phyloP scores from a whole-genome alignment of 2,329 filamentous ascomycete species.

The Penicillium sp. region DNA sequence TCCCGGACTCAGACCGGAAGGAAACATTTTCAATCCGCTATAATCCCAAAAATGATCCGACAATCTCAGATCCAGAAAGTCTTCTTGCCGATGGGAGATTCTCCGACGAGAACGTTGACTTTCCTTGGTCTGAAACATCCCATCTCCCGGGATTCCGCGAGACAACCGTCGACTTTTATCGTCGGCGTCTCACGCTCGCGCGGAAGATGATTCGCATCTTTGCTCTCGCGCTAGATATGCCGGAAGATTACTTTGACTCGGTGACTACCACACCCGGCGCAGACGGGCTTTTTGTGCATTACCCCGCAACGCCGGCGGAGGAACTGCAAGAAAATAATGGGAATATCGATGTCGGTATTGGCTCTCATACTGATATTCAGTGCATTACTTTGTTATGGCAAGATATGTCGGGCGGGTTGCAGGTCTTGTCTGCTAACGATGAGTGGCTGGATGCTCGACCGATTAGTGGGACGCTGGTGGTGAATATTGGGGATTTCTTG shows the following conservation, averaged over 20 bases:
- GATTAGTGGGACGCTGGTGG: conserved; percentile 51
- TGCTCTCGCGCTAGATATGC: conserved; percentile 56
- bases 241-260: conserved; percentile 58
- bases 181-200: conserved; percentile 47
- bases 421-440: conserved; percentile 45
- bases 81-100: conserved; percentile 48
- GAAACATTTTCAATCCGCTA: conserved; percentile 58
- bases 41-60: conserved; percentile 55
- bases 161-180: conserved; percentile 23
- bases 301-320: conserved; percentile 41
- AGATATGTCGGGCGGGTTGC: conserved; percentile 45
- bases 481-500: conserved; percentile 57
- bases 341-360: conserved; percentile 44
- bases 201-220: conserved; percentile 55
- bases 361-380: conserved; percentile 52
- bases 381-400: conserved; percentile 53
- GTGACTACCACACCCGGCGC: conserved; percentile 55
- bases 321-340: conserved; percentile 19
- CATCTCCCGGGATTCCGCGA: conserved; percentile 42
- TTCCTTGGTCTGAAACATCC: conserved; percentile 54
- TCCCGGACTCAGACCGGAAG: conserved; percentile 45
- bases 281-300: conserved; percentile 49
- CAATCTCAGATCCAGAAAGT: conserved; percentile 39
- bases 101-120: conserved; percentile 52
- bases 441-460: conserved; percentile 28